phyloP scores from a whole-genome alignment of 176 grass and related monocot genomes.

The Aegilops longissima region DNA sequence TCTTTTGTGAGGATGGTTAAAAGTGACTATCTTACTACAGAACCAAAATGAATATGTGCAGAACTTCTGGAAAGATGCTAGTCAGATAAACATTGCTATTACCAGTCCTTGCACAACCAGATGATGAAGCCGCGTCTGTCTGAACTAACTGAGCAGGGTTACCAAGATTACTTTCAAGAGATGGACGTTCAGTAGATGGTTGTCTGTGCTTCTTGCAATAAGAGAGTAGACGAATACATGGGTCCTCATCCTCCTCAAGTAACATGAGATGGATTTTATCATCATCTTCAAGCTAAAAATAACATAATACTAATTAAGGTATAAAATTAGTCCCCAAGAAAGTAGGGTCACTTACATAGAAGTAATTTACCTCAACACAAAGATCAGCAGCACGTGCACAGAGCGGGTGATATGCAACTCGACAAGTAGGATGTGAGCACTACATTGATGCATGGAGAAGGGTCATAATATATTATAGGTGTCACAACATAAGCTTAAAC shows the following conservation, averaged over 20 bases:
- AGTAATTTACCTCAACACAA: conserved; percentile 77
- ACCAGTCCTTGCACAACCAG: conserved; percentile 98
- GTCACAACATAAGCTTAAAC: conserved; percentile 30
- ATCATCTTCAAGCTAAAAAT: conserved; percentile 93
- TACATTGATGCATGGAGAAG: conserved; percentile 36
- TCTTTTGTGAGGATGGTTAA: neutral
- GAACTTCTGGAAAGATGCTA: neutral
- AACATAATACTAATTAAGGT: conserved; percentile 35
- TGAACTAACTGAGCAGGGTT: conserved; percentile 39
- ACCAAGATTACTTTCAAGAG: conserved; percentile 44
- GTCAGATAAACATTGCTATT: conserved; percentile 27
- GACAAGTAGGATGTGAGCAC: conserved; percentile 95
- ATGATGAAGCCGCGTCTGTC: conserved; percentile 48
- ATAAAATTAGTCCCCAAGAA: conserved; percentile 18
- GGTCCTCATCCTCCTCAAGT: conserved; percentile 87
- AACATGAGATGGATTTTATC: conserved; percentile 86
- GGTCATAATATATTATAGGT: conserved; percentile 36
- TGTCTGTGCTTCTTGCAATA: conserved; percentile 98
- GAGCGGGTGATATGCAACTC: conserved; percentile 97
- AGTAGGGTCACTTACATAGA: conserved; percentile 27
- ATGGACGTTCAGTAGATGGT: conserved; percentile 73
- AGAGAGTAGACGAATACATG: conserved; percentile 93
- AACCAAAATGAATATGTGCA: conserved; percentile 16
- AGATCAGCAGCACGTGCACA: conserved; percentile 99
- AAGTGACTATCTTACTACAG: neutral